phyloP scores from a whole-genome alignment of 345 rosid species.

The Melastoma malabathricum region DNA sequence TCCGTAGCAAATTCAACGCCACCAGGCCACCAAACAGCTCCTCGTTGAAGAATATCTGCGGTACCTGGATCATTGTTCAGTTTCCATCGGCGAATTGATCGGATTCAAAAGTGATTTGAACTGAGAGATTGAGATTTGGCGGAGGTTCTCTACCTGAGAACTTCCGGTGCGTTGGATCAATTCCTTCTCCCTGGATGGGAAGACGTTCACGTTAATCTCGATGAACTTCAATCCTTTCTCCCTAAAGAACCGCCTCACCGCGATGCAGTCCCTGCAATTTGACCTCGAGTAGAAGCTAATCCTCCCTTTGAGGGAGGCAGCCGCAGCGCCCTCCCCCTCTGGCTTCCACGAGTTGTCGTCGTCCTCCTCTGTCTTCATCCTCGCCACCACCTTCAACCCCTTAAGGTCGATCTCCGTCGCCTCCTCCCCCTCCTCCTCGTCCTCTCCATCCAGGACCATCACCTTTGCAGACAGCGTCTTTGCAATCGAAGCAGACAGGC shows the following conservation, averaged over 20 bases:
- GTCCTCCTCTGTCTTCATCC: slow-evolving; percentile 25
- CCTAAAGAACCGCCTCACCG: slow-evolving; percentile 56
- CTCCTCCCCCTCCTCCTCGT: slow-evolving; percentile 31
- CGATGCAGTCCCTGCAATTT: slow-evolving; percentile 65
- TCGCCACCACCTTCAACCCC: slow-evolving; percentile 65
- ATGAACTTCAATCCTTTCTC: slow-evolving; percentile 43
- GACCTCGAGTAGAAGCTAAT: slow-evolving; percentile 69
- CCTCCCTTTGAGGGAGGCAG: slow-evolving; percentile 33
- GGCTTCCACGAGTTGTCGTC: slow-evolving; percentile 10
- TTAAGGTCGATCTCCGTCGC: slow-evolving; percentile 53
- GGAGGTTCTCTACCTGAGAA: slow-evolving; percentile 7
- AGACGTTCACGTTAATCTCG: slow-evolving; percentile 83
- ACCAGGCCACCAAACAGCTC: slow-evolving; percentile 66
- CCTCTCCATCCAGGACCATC: slow-evolving; percentile 6
- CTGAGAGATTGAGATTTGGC: no score
- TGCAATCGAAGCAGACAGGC: slow-evolving; percentile 36
- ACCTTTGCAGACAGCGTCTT: not conserved
- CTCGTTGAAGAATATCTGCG: slow-evolving; percentile 81
- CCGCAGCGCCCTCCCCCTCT: slow-evolving; percentile 18
- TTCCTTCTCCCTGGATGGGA: slow-evolving; percentile 43
- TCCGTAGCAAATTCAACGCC: slow-evolving; percentile 66
- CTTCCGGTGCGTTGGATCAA: slow-evolving; percentile 45
- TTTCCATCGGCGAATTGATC: no score
- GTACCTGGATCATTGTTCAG: slow-evolving; percentile 21
- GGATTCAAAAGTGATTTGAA: no score